phyloP scores from a whole-genome alignment of 2,329 filamentous ascomycete genomes.

The Trichoderma sp. region DNA sequence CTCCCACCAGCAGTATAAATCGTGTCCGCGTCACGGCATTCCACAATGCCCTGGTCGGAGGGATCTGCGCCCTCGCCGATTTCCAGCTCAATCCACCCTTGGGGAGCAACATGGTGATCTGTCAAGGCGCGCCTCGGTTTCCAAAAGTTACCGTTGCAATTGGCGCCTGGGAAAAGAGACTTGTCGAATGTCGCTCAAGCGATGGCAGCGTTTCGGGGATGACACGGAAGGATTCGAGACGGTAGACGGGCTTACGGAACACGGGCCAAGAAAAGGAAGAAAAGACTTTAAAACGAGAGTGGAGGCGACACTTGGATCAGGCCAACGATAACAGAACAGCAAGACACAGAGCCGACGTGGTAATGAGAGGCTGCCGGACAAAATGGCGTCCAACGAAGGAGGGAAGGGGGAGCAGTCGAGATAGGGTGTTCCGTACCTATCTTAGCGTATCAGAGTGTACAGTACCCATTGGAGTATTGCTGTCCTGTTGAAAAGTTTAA shows the following conservation, averaged over 20 bases:
- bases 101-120: conserved; percentile 75
- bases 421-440: conserved; percentile 7
- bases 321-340: background rate
- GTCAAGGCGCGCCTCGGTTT: conserved; percentile 23
- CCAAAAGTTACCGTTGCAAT: background rate
- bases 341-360: background rate
- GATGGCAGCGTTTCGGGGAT: background rate
- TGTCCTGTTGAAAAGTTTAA: conserved; percentile 19
- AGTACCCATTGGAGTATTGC: background rate
- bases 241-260: background rate
- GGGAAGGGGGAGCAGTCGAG: conserved; percentile 18
- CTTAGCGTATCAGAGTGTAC: conserved; percentile 5
- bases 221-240: background rate
- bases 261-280: background rate
- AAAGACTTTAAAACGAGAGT: conserved; percentile 8
- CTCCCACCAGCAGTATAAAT: conserved; percentile 71
- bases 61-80: conserved; percentile 76
- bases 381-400: background rate
- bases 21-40: conserved; percentile 73
- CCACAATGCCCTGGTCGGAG: conserved; percentile 72
- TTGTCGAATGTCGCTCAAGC: background rate
- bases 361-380: conserved; percentile 11
- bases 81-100: conserved; percentile 94
- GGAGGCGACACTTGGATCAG: conserved; percentile 7
- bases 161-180: background rate